phyloP scores from a whole-genome alignment of 192 early-diverging fungal genomes.

The Backusella tarrabulga region DNA sequence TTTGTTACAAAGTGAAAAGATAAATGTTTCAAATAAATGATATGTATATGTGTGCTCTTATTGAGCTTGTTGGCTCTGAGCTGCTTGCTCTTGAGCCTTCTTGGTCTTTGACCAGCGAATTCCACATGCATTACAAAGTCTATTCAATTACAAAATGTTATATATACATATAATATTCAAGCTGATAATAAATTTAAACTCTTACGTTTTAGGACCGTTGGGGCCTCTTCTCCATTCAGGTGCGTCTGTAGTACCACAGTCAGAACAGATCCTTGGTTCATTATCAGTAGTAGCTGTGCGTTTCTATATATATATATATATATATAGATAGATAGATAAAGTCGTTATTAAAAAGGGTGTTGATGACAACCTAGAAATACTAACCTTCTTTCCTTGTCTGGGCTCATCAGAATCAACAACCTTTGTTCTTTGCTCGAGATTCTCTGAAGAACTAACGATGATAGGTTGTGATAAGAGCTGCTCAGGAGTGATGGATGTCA shows the following conservation, averaged over 20 bases:
- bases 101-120: conserved; percentile 38
- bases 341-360: not conserved
- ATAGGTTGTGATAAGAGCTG: not conserved
- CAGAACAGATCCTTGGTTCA: conserved; percentile 16
- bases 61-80: not conserved
- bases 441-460: conserved; percentile 8
- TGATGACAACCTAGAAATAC: not conserved
- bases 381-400: conserved; percentile 19
- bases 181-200: not conserved
- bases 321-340: not conserved
- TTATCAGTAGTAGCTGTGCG: not conserved
- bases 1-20: not conserved
- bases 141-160: conserved; percentile 4
- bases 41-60: not conserved
- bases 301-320: not conserved
- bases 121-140: conserved; percentile 59
- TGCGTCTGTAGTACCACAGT: conserved; percentile 49
- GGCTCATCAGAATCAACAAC: not conserved
- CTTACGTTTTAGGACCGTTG: conserved; percentile 53
- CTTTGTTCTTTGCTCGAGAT: not conserved
- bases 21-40: not conserved
- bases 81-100: conserved; percentile 11
- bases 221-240: conserved; percentile 59
- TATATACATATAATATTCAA: not conserved
- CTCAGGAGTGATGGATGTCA: not conserved